Evolutionary conservation across 2,329 filamentous ascomycete species (phyloP), one percentile per base, ranked within the genome.

Genomic region (Blastomyces percursus): DNA sequence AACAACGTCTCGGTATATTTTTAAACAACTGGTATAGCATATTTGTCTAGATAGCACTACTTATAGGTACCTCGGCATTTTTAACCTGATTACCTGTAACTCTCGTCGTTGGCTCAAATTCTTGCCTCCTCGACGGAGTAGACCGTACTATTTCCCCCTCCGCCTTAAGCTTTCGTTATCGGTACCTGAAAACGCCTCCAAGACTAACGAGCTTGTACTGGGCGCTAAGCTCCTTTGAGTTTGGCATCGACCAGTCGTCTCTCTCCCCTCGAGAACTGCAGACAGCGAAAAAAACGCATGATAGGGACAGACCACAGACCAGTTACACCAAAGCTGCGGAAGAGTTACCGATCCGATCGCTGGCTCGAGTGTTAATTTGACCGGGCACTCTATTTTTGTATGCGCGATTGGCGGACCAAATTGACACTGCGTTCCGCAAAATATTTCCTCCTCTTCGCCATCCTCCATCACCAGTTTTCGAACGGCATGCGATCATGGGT

Each of bases 201-300:
- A 27, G 2, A 32, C 8, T n/a, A 8, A 24, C 21, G 57, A 21
- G 42, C 40, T 44, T 21, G 57, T 48, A 30, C 24, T 24, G 24
- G 27, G 42, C 57, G 57, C 57, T 59, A 59, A 59, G 54, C 57
- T 59, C 21, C 57, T 46, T 59, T 48, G 57, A 59, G 57, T 35
- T 59, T 59, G 57, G 57, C 27, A 48, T 48, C 24, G 6, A 12
- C 38, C 21, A 24, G 19, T 60, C 59, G 35, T 38, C 35, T 38
- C 19, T 52, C 12, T 52, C 35, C n/a, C 59, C n/a, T 52, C 21
- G 48, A 61, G 48, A 61, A 54, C 59, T 52, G 52, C 59, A 21
- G 54, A 50, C 62, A 69, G 67, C 42, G 65, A 66, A n/a, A n/a
- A 44, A 44, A 44, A 44, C 27, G 40, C 40, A 44, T n/a, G 16